Evolutionary conservation across 306 rosid genomes (phyloP).

Genomic region (Castanea crenata): DNA sequence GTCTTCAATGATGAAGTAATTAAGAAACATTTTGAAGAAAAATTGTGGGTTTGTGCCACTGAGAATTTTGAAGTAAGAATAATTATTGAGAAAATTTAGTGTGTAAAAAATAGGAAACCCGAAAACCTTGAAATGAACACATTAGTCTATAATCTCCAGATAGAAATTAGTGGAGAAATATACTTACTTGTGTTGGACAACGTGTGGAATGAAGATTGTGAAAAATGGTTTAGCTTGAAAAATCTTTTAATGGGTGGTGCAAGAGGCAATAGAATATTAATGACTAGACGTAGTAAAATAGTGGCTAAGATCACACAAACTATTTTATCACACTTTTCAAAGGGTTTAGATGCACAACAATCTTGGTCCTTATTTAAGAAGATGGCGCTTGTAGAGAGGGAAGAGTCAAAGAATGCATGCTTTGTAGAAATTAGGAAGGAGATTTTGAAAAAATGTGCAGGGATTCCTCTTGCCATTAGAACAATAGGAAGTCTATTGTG

Average conservation of each 20-base stretch:
- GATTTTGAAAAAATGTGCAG: neutral
- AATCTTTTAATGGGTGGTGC: no score
- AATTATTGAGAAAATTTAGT: neutral
- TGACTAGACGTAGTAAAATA: neutral
- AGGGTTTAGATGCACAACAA: neutral
- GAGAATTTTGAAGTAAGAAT: neutral
- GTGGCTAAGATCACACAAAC: neutral
- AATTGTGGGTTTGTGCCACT: neutral
- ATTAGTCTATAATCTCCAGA: neutral
- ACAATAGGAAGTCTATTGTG: slow-evolving; percentile 9
- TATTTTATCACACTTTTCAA: neutral
- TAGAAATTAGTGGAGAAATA: neutral
- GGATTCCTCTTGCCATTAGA: slow-evolving; percentile 16
- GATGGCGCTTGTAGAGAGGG: slow-evolving; percentile 3
- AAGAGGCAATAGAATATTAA: no score
- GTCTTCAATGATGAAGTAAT: neutral
- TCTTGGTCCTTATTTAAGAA: neutral
- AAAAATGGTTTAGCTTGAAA: no score
- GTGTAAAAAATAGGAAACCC: neutral
- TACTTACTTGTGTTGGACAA: slow-evolving; percentile 14
- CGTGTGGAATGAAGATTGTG: neutral
- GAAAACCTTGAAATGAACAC: neutral
- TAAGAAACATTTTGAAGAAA: neutral
- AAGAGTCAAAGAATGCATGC: neutral
- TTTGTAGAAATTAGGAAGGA: neutral